Percentiles rank a stretch among this genome's conserved stretches.
Evolutionary conservation across 2,329 filamentous ascomycete species (phyloP).

Genomic region (Stagonosporopsis cucurbitacearum): DNA sequence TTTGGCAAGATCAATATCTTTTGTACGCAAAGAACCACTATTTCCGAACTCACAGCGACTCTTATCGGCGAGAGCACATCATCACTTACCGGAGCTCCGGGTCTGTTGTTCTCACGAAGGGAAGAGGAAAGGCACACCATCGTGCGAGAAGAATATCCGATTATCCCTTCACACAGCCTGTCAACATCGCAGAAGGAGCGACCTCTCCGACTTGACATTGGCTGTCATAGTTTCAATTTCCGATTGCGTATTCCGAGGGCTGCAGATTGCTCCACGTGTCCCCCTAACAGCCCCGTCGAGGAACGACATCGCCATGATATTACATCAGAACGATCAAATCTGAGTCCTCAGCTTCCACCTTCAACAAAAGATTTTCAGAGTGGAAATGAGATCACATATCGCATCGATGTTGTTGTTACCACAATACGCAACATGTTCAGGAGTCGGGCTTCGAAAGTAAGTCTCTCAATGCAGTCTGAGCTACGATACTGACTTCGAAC

Average conservation of each 20-base stretch:
- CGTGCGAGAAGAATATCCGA: constrained; percentile 5
- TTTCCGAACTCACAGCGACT: constrained; percentile 15
- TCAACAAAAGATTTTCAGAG: constrained; percentile 15
- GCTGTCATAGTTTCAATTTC: constrained; percentile 23
- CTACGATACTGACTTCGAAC: not conserved
- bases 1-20: constrained; percentile 14
- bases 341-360: constrained; percentile 8
- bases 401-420: constrained; percentile 17
- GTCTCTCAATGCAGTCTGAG: not conserved
- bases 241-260: constrained; percentile 14
- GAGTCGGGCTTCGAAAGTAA: constrained; percentile 12
- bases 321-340: not conserved
- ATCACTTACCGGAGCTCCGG: constrained; percentile 8
- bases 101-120: constrained; percentile 14
- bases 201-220: constrained; percentile 7
- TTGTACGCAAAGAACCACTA: constrained; percentile 14
- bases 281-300: constrained; percentile 12
- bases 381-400: constrained; percentile 18
- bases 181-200: not conserved
- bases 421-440: constrained; percentile 24
- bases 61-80: constrained; percentile 17
- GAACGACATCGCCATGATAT: not conserved
- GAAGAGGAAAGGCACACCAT: constrained; percentile 15
- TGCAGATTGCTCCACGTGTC: constrained; percentile 17
- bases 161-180: constrained; percentile 1